Percentiles rank a stretch among this genome's conserved stretches.
Evolutionary conservation across 106 monocot genomes (phyloP).

Genomic region (Allium sativum): DNA sequence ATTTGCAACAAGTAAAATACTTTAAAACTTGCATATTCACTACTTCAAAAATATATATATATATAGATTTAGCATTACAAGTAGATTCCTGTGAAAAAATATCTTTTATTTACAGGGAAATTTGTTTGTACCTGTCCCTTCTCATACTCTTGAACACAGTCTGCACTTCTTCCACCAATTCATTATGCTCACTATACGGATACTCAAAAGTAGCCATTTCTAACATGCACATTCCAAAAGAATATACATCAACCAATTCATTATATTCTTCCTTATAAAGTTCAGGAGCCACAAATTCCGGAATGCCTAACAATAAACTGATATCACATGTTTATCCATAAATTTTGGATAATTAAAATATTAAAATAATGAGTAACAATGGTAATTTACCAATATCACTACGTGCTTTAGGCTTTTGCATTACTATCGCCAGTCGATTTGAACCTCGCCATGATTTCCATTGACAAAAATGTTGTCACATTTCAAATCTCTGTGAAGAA

Average conservation of each 20-base stretch:
- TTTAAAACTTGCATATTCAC: no score
- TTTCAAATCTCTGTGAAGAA: slow-evolving; percentile 64
- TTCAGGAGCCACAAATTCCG: slow-evolving; percentile 70
- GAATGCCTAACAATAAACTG: slow-evolving; percentile 27
- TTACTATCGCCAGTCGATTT: slow-evolving; percentile 68
- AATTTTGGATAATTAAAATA: no score
- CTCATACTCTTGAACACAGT: no score
- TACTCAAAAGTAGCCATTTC: slow-evolving; percentile 59
- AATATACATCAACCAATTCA: slow-evolving; percentile 63
- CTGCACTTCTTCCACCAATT: slow-evolving; percentile 51
- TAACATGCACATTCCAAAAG: slow-evolving; percentile 71
- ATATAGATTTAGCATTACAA: no score
- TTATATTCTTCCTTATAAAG: slow-evolving; percentile 68
- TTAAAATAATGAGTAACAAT: no score
- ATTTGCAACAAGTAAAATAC: no score
- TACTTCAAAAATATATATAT: no score
- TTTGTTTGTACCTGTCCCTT: no score
- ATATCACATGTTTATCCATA: no score
- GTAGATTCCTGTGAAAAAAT: no score
- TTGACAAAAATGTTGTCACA: slow-evolving; percentile 76
- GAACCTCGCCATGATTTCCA: slow-evolving; percentile 69
- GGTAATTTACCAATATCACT: no score
- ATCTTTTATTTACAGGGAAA: no score
- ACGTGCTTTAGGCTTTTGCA: slow-evolving; percentile 49
- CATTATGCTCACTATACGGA: slow-evolving; percentile 44